These are phyloP conservation scores for Hemileccinum rubropunctum DNA, from an alignment of 768 basidiomycete genomes.

Conservation along the genomic window DNA sequence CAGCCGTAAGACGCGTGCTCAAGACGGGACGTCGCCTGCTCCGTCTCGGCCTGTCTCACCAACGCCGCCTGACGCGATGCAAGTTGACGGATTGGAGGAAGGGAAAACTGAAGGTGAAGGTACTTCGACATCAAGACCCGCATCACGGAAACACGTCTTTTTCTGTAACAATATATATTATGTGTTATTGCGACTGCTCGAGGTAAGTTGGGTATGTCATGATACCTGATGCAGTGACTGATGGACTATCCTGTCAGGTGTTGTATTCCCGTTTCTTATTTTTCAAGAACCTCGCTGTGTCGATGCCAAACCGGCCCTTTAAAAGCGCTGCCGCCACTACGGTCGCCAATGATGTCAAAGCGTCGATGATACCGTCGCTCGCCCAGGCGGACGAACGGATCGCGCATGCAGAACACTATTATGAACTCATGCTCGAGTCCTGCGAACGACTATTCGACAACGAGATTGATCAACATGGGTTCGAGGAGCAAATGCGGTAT, in stretches of 20 bases:
- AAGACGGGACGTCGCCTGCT: conserved; percentile 51
- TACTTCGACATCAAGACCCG: conserved; percentile 24
- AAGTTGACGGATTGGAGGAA: conserved; percentile 30
- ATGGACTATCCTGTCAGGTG: conserved; percentile 45
- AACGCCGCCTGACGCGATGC: conserved; percentile 44
- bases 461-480: conserved; percentile 80
- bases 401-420: conserved; percentile 63
- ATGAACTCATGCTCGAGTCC: conserved; percentile 78
- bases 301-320: conserved; percentile 34
- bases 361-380: conserved; percentile 28
- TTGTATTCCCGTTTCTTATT: conserved; percentile 76
- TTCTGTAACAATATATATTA: conserved; percentile 92
- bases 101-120: conserved; percentile 16
- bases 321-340: conserved; percentile 4
- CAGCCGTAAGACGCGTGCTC: conserved; percentile 54
- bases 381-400: conserved; percentile 33
- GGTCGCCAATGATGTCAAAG: conserved; percentile 28
- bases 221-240: neutral
- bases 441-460: conserved; percentile 92
- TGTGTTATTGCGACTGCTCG: conserved; percentile 75
- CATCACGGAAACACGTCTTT: conserved; percentile 58
- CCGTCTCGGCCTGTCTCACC: conserved; percentile 66
- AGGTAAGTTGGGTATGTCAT: conserved; percentile 52
- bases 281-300: conserved; percentile 70
- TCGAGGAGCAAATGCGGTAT: conserved; percentile 88